These are phyloP conservation scores for Coniella vitis DNA, from an alignment of 2,329 filamentous ascomycete genomes.

Conservation along the genomic window DNA sequence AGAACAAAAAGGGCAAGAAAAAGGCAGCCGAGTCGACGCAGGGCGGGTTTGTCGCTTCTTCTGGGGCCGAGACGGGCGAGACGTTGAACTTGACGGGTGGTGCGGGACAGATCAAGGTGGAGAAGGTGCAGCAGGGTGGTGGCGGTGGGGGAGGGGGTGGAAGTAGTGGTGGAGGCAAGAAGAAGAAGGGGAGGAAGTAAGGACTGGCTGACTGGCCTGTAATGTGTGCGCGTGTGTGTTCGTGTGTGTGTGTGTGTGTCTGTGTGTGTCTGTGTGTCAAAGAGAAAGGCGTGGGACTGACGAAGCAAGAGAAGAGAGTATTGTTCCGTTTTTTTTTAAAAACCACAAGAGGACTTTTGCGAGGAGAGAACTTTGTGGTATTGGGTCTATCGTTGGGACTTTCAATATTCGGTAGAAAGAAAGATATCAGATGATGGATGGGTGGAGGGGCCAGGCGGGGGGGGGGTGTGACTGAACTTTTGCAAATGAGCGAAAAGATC, in stretches of 20 bases:
- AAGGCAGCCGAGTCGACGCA: slow-evolving; percentile 73
- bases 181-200: slow-evolving; percentile 10
- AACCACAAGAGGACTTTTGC: too few species aligned
- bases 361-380: too few species aligned
- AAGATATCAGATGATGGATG: too few species aligned
- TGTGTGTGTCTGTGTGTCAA: too few species aligned
- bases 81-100: slow-evolving; percentile 58
- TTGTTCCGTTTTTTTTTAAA: too few species aligned
- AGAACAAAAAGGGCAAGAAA: slow-evolving; percentile 88
- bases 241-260: not conserved
- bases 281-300: too few species aligned
- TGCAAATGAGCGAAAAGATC: too few species aligned
- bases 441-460: too few species aligned
- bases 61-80: slow-evolving; percentile 65
- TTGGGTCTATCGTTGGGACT: too few species aligned
- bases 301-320: too few species aligned
- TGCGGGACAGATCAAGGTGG: slow-evolving; percentile 56
- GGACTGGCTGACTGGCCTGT: not conserved
- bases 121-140: slow-evolving; percentile 41
- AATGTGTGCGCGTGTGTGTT: not conserved
- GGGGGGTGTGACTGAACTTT: too few species aligned
- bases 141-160: not conserved
- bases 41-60: slow-evolving; percentile 56
- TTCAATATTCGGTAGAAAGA: too few species aligned
- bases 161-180: slow-evolving; percentile 8